These are phyloP conservation scores for Alternaria sp. DNA, from an alignment of 2,329 filamentous ascomycete genomes.

Conservation along the genomic window DNA sequence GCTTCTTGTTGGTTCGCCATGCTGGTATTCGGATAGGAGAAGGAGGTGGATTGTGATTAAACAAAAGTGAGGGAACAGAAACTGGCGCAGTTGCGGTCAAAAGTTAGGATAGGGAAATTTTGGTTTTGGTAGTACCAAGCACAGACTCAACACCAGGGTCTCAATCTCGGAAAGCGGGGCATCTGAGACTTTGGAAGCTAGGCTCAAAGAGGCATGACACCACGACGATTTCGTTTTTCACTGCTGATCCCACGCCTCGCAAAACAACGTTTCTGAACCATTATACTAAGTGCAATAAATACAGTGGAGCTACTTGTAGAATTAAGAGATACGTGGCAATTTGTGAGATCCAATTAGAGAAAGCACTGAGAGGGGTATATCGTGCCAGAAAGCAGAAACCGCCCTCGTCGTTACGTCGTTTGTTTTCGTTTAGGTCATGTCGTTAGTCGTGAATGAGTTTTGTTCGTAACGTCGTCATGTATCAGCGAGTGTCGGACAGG, in stretches of 20 bases:
- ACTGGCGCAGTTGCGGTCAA: slow-evolving; percentile 21
- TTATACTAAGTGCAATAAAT: slow-evolving; percentile 1
- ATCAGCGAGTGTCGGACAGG: neutral
- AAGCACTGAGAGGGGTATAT: slow-evolving; percentile 44
- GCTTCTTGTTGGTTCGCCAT: slow-evolving; percentile 40
- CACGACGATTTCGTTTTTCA: slow-evolving; percentile 6
- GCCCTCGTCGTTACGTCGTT: slow-evolving; percentile 36
- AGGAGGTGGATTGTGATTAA: slow-evolving; percentile 7
- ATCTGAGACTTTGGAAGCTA: slow-evolving; percentile 13
- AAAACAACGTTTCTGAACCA: slow-evolving; percentile 1
- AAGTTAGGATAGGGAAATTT: slow-evolving; percentile 41
- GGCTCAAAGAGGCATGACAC: slow-evolving; percentile 12
- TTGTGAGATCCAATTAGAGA: slow-evolving; percentile 9
- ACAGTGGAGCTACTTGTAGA: slow-evolving; percentile 1
- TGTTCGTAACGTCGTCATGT: slow-evolving; percentile 18
- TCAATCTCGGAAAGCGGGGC: slow-evolving; percentile 15
- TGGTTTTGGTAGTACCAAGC: slow-evolving; percentile 29
- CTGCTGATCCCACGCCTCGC: neutral
- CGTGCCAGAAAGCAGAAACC: slow-evolving; percentile 39
- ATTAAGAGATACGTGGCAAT: slow-evolving; percentile 16
- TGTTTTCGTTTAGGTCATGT: slow-evolving; percentile 18
- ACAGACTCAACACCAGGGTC: slow-evolving; percentile 24
- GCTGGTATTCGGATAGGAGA: slow-evolving; percentile 7
- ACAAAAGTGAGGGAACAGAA: slow-evolving; percentile 15
- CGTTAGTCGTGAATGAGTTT: slow-evolving; percentile 34